A percentile compares a stretch with the other conserved stretches of the same genome.
phyloP scores from a whole-genome alignment of 768 basidiomycete genomes.

The Hemileccinum impolitum region DNA sequence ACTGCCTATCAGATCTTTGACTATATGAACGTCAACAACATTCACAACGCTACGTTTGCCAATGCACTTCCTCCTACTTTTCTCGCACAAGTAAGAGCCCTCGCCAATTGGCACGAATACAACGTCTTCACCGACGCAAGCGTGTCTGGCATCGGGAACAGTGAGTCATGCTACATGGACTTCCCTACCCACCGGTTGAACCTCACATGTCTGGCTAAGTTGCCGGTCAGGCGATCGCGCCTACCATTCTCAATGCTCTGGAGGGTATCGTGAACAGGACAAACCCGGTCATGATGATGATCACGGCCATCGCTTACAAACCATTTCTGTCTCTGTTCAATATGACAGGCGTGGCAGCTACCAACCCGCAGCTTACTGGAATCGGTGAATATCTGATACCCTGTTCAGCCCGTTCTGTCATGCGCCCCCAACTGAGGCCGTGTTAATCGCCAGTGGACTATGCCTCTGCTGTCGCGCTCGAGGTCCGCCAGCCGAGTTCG shows the following conservation, averaged over 20 bases:
- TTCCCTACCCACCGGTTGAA: neutral
- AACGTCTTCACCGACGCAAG: conserved; percentile 55
- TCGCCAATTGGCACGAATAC: conserved; percentile 75
- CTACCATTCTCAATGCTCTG: conserved; percentile 55
- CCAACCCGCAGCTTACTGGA: conserved; percentile 51
- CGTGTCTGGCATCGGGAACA: conserved; percentile 63
- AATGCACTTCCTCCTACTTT: conserved; percentile 43
- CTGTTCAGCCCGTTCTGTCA: neutral
- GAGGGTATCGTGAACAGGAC: conserved; percentile 46
- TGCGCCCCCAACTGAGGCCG: neutral
- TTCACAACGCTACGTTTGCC: conserved; percentile 60
- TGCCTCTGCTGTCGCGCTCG: conserved; percentile 54
- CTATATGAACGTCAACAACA: conserved; percentile 69
- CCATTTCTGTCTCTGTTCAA: conserved; percentile 77
- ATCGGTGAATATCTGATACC: conserved; percentile 42
- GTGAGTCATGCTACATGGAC: conserved; percentile 31
- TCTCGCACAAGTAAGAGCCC: conserved; percentile 51
- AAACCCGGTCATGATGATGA: conserved; percentile 54
- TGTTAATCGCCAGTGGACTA: conserved; percentile 48
- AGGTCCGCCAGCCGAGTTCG: conserved; percentile 49
- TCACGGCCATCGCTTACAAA: conserved; percentile 68
- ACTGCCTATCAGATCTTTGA: conserved; percentile 51
- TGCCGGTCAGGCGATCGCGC: conserved; percentile 61
- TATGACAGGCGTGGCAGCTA: conserved; percentile 57
- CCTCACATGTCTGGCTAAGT: conserved; percentile 37